Evolutionary conservation across 1,284 basidiomycete genomes (phyloP), one percentile per base, ranked within the genome.

Genomic region (Limonomyces culmigenus): DNA sequence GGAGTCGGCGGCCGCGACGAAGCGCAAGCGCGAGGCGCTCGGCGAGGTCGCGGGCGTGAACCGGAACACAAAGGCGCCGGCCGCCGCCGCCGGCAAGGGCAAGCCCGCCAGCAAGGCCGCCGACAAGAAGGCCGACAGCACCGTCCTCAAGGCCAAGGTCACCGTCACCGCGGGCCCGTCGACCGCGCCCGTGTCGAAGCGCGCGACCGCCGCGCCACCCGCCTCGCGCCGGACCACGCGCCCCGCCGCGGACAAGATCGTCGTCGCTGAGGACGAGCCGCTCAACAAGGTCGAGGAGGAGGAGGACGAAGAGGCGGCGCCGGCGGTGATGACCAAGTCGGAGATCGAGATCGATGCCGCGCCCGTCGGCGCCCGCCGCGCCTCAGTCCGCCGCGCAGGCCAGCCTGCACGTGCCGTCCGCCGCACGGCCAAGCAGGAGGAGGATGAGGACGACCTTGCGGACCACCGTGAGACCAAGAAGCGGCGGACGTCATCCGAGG

Each of bases 1-100:
- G 18, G 43, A 45, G 3, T 48, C 60, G 8, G 59, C 61, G 8
- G 52, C 54, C 43, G 69, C 30, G 8, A 11, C 64, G 33, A 84
- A 84, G 55, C 65, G 77, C 41, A 83, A 84, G 52, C 72, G 80
- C 34, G 75, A 79, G 39, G 75, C 76, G 3, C 58, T 81, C 19
- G 74, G 71, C 20, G 78, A 81, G 51, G 70, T 79, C 17, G 63
- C 71, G 3, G 57, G 62, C 35, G 56, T 65, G 15, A 32, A 32
- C 58, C 64, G 19, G 60, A 61, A 41, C 67, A 67, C 50, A 54
- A 52, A 42, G 47, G 44, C 29, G 49, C 50, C 37, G 55, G 65
- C 44, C 63, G n/a, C n/a, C n/a, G n/a, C 62, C 45, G 43, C 47
- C 12, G 23, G 5, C 13, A 17, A 18, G 19, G 13, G n/a, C 37